These are phyloP conservation scores for Inonotus obliquus DNA, from an alignment of 1,284 basidiomycete genomes.

Conservation along the genomic window DNA sequence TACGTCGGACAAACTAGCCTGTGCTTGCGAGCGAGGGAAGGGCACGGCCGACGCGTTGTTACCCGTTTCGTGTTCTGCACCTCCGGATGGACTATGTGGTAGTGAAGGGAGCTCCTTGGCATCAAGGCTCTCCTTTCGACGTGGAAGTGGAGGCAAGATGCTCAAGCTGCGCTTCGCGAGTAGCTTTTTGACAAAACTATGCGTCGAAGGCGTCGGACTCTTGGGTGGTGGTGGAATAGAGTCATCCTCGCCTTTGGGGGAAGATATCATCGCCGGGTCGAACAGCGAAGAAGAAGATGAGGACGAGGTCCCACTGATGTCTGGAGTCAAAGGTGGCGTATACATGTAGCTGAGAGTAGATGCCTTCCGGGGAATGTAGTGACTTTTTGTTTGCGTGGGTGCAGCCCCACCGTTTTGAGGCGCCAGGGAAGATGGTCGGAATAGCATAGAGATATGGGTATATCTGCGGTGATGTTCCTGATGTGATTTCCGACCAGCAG, in stretches of 20 bases:
- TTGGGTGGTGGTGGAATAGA: neutral
- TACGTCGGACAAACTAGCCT: conserved; percentile 12
- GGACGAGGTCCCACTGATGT: conserved; percentile 11
- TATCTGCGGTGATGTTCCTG: conserved; percentile 17
- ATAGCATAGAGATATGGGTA: conserved; percentile 16
- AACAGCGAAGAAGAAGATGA: conserved; percentile 14
- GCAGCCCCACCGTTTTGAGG: conserved; percentile 1
- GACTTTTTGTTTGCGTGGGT: conserved; percentile 9
- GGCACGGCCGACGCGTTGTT: neutral
- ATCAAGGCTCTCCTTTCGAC: conserved; percentile 8
- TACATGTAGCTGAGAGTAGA: conserved; percentile 17
- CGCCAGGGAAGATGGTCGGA: conserved; percentile 6
- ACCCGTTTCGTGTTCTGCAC: neutral
- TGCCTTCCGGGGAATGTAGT: conserved; percentile 18
- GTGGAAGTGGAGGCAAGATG: neutral
- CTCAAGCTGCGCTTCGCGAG: conserved; percentile 7
- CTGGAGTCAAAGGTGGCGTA: conserved; percentile 17
- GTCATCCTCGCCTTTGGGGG: conserved; percentile 4
- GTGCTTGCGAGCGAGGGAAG: conserved; percentile 2
- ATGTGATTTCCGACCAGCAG: conserved; percentile 2
- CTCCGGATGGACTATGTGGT: conserved; percentile 1
- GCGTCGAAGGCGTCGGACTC: conserved; percentile 9
- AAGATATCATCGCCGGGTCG: conserved; percentile 2
- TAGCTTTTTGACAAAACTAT: conserved; percentile 13
- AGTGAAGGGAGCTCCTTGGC: conserved; percentile 11